Evolutionary conservation across 2,329 filamentous ascomycete genomes (phyloP).

Genomic region (Trichoderma atrobrunneum): DNA sequence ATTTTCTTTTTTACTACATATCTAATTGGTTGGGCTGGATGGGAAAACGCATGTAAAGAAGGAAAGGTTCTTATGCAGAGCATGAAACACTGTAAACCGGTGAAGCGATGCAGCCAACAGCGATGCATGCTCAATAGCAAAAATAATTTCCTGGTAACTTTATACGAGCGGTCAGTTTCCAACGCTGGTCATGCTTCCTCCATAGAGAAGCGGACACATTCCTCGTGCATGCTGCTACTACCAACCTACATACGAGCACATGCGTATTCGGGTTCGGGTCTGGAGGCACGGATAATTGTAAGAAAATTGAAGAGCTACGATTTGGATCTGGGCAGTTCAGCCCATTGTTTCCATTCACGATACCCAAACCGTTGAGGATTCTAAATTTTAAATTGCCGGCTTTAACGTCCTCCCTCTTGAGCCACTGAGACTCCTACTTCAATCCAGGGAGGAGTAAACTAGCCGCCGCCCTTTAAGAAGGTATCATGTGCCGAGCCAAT

Average conservation of each 20-base stretch:
- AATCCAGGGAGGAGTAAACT: background rate
- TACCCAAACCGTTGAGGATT: background rate
- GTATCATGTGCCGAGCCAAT: background rate
- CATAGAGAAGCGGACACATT: conserved; percentile 8
- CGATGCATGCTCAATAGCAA: background rate
- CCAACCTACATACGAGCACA: background rate
- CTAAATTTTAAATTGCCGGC: background rate
- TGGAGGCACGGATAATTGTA: background rate
- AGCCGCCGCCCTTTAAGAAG: background rate
- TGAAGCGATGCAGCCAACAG: background rate
- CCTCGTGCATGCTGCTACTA: background rate
- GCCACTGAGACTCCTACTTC: background rate
- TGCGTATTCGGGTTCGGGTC: background rate
- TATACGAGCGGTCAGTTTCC: background rate
- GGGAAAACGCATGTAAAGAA: background rate
- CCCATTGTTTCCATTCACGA: background rate
- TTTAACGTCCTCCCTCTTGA: background rate
- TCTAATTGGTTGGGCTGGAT: background rate
- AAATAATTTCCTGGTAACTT: background rate
- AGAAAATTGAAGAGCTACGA: background rate
- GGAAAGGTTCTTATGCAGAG: background rate
- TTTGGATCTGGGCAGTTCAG: background rate
- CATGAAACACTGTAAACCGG: background rate
- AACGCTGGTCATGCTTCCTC: background rate
- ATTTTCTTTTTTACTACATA: background rate